These are phyloP conservation scores for Cordyceps fumosorosea DNA, from an alignment of 2,329 filamentous ascomycete genomes.

Conservation along the genomic window DNA sequence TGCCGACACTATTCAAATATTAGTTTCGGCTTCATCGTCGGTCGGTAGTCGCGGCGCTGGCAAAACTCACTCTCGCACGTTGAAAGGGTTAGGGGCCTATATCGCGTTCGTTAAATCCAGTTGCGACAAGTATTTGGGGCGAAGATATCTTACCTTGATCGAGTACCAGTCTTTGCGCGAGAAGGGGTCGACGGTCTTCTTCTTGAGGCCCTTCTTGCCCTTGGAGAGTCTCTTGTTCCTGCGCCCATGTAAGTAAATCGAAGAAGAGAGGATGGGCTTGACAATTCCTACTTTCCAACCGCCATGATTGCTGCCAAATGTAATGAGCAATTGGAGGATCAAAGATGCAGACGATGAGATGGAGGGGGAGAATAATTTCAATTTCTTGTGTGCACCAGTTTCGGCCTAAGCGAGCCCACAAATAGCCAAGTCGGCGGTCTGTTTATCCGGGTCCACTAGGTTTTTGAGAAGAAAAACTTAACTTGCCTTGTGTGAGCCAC, in stretches of 20 bases:
- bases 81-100: slow-evolving; percentile 90
- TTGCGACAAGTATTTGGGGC: neutral
- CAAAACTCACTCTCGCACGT: slow-evolving; percentile 81
- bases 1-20: slow-evolving; percentile 72
- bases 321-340: slow-evolving; percentile 36
- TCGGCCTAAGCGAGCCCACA: slow-evolving; percentile 32
- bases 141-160: slow-evolving; percentile 64
- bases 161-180: slow-evolving; percentile 99
- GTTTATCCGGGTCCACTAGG: slow-evolving; percentile 24
- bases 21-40: slow-evolving; percentile 13
- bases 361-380: slow-evolving; percentile 36
- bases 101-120: slow-evolving; percentile 18
- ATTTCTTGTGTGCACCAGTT: slow-evolving; percentile 33
- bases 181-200: slow-evolving; percentile 97
- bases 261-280: slow-evolving; percentile 4
- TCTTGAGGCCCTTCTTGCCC: slow-evolving; percentile 99
- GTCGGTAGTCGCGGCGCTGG: slow-evolving; percentile 15
- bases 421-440: slow-evolving; percentile 21
- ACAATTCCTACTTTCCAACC: slow-evolving; percentile 50
- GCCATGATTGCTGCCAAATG: slow-evolving; percentile 50
- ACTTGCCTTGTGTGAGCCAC: slow-evolving; percentile 14
- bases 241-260: slow-evolving; percentile 20
- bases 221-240: slow-evolving; percentile 99
- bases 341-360: slow-evolving; percentile 33
- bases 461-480: neutral